Base-by-base conservation (phyloP, 257 asterid species). In the Lavandula angustifolia region DNA sequence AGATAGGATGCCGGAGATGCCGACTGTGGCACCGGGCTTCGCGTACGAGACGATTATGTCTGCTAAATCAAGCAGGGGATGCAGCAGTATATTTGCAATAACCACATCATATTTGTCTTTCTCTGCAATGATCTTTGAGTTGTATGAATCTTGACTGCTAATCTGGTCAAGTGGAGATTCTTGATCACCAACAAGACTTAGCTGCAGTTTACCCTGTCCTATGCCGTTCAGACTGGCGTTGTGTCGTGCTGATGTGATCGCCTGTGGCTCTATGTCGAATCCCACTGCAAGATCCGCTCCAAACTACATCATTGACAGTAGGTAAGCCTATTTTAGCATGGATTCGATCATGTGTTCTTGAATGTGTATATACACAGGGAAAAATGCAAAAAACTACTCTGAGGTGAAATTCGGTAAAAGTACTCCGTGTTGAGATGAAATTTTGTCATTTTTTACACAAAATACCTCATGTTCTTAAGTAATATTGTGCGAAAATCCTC, bases 281-380 rank as follows among this genome's bases (percentile, higher is more conserved):
- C 97, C 94, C 55, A 83, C 95, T 34, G 97, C 76, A 72, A 71
- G 70, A 13, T 75, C 84, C 41, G 97, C 99, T 41, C 99, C 97
- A 53, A 92, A 79, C 97, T 86, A 79, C 72, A 79, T 1, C 34
- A 54, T 10, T 3, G 7, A n/a, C n/a, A n/a, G 44, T n/a, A n/a
- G 18, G 43, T 54, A 40, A 55, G 47, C 46, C 2, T n/a, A 22
- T 22, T 22, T 22, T 7, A 40, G 3, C 46, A 9, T 40, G n/a
- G 27, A 22, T 40, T 40, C n/a, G 4, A 40, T 40, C n/a, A 37
- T 1, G 46, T 1, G 46, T 12, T 40, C 46, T 8, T 8, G n/a
- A 40, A 40, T 2, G 46, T 12, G 29, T 40, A 54, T 42, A 38
- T 41, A 35, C 12, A 14, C 22, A 31, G 3, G 54, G 12, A 4